Percentiles rank a stretch among this genome's conserved stretches.
Conservation (phyloP, 2,329 filamentous ascomycete genomes). For the Botrytis hyacinthi region DNA sequence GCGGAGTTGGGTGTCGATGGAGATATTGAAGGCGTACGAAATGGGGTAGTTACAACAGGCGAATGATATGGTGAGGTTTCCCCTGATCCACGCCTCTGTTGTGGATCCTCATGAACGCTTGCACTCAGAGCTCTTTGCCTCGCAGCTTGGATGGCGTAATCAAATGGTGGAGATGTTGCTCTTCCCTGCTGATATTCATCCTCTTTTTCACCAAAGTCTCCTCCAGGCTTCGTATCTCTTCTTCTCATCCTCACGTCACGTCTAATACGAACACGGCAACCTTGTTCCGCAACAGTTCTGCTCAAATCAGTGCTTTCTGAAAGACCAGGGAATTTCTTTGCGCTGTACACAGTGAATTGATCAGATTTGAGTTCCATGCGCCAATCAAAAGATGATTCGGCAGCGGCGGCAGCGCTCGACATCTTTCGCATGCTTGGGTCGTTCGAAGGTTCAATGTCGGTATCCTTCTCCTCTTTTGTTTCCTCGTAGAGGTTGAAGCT, state of each 20-base stretch:
- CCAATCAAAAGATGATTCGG: constrained; percentile 64
- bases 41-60: constrained; percentile 17
- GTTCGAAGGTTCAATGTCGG: constrained; percentile 52
- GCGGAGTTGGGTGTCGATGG: constrained; percentile 32
- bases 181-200: constrained; percentile 55
- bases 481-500: constrained; percentile 94
- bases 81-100: constrained; percentile 47
- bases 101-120: constrained; percentile 28
- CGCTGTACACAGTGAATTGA: constrained; percentile 87
- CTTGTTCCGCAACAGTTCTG: constrained; percentile 90
- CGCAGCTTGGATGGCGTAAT: constrained; percentile 8
- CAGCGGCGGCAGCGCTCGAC: constrained; percentile 43
- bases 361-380: constrained; percentile 86
- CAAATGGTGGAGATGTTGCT: constrained; percentile 21
- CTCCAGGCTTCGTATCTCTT: constrained; percentile 66
- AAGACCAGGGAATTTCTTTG: constrained; percentile 96
- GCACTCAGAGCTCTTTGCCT: constrained; percentile 31
- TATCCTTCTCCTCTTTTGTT: constrained; percentile 79
- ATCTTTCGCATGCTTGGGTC: constrained; percentile 37
- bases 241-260: constrained; percentile 91
- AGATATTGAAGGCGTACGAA: constrained; percentile 12
- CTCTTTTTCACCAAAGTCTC: constrained; percentile 51
- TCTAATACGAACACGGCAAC: constrained; percentile 91
- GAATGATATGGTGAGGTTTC: constrained; percentile 38
- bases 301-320: constrained; percentile 86